A percentile compares a stretch with the other conserved stretches of the same genome.
Conservation (phyloP, 2,329 filamentous ascomycete species). For the Colletotrichum kahawae region DNA sequence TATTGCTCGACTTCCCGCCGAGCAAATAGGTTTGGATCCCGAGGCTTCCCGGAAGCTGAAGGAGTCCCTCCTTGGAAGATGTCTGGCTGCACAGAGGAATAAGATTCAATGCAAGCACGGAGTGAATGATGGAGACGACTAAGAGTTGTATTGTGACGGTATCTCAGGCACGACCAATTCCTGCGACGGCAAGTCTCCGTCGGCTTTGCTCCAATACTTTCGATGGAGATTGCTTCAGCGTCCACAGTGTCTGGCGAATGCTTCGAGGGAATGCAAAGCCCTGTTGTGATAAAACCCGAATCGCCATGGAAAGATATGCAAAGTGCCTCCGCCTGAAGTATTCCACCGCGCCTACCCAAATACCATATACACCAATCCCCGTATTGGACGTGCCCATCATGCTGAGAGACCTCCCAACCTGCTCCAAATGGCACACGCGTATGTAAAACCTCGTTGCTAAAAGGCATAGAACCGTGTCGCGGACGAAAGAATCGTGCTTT, state of each 20-base stretch:
- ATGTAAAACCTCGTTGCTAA: background rate
- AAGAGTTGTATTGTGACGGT: background rate
- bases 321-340: background rate
- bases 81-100: background rate
- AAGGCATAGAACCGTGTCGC: background rate
- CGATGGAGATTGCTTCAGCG: background rate
- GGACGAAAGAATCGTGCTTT: background rate
- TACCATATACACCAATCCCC: background rate
- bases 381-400: background rate
- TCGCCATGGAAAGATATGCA: background rate
- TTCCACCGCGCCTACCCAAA: background rate
- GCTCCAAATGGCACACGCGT: background rate
- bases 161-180: background rate
- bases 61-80: background rate
- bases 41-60: background rate
- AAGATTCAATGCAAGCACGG: background rate
- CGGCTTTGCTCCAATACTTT: background rate
- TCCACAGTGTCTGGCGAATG: background rate
- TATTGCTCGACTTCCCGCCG: background rate
- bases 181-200: background rate
- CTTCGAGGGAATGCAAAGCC: background rate
- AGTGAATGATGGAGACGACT: background rate
- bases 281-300: background rate
- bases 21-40: background rate
- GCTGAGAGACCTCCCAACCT: background rate